Evolutionary conservation across 495 filamentous ascomycete genomes (phyloP).

Genomic region (Darksidea phi): DNA sequence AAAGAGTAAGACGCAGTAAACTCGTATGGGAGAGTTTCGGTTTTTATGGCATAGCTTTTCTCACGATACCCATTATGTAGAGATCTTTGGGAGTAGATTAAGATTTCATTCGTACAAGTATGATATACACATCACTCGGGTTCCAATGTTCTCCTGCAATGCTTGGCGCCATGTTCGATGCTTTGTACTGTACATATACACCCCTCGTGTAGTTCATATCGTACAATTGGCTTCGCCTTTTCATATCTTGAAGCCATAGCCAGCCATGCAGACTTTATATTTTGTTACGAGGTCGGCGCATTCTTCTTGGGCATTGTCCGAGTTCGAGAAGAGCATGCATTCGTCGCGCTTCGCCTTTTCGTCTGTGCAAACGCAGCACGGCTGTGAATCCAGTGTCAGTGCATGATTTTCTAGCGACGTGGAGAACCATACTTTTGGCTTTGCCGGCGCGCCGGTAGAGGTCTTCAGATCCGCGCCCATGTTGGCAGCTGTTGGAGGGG

Average conservation of each 20-base stretch:
- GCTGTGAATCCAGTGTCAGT: constrained; percentile 53
- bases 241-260: constrained; percentile 82
- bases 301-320: constrained; percentile 71
- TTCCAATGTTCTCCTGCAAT: constrained; percentile 15
- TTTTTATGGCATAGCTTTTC: constrained; percentile 6
- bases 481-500: constrained; percentile 42
- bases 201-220: too few species aligned
- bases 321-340: constrained; percentile 94
- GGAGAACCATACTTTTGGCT: constrained; percentile 54
- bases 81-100: constrained; percentile 23
- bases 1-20: constrained; percentile 22
- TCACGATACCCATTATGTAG: constrained; percentile 28
- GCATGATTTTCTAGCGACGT: background rate
- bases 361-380: constrained; percentile 95
- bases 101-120: constrained; percentile 16
- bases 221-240: background rate
- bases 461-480: constrained; percentile 47
- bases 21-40: background rate
- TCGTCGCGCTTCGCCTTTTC: constrained; percentile 92
- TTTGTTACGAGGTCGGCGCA: constrained; percentile 77
- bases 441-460: constrained; percentile 44
- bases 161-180: constrained; percentile 33
- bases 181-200: constrained; percentile 19
- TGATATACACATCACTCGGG: background rate
- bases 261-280: constrained; percentile 90